Evolutionary conservation across 2,329 filamentous ascomycete genomes (phyloP).

Genomic region (Aspergillus sp.): DNA sequence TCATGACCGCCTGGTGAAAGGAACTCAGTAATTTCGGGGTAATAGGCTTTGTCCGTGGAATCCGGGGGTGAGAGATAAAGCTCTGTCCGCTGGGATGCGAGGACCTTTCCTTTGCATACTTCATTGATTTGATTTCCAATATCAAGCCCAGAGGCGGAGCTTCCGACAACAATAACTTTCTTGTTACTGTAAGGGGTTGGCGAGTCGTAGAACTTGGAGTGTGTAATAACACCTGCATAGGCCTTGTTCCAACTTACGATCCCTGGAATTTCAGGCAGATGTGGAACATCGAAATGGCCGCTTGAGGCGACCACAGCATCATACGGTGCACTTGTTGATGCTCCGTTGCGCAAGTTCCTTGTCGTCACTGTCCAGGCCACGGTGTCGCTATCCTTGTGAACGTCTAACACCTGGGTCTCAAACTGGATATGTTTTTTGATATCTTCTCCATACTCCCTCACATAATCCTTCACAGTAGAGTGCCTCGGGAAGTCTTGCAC

Average conservation of each 20-base stretch:
- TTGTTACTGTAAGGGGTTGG: conserved; percentile 63
- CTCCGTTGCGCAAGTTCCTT: conserved; percentile 49
- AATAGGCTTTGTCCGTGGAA: conserved; percentile 56
- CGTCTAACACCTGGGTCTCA: conserved; percentile 65
- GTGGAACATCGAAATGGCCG: conserved; percentile 71
- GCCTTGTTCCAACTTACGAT: conserved; percentile 59
- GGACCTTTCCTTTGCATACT: conserved; percentile 59
- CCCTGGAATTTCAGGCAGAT: conserved; percentile 62
- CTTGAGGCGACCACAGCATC: conserved; percentile 75
- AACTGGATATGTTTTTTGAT: conserved; percentile 68
- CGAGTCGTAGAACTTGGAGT: conserved; percentile 77
- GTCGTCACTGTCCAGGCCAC: conserved; percentile 62
- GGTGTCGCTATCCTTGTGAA: conserved; percentile 44
- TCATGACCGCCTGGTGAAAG: conserved; percentile 51
- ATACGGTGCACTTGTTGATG: conserved; percentile 52
- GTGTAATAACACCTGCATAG: conserved; percentile 63
- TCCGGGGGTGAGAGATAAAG: conserved; percentile 43
- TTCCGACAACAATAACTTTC: conserved; percentile 82
- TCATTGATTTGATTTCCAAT: conserved; percentile 73
- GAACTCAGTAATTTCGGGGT: conserved; percentile 55
- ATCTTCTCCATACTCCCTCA: conserved; percentile 69
- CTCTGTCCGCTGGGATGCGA: conserved; percentile 62
- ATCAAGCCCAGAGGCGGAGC: conserved; percentile 79
- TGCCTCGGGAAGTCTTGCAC: conserved; percentile 74
- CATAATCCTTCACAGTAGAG: conserved; percentile 68